Base-by-base conservation (phyloP, 148 eudicot genomes). In the Hydrangea macrophylla region DNA sequence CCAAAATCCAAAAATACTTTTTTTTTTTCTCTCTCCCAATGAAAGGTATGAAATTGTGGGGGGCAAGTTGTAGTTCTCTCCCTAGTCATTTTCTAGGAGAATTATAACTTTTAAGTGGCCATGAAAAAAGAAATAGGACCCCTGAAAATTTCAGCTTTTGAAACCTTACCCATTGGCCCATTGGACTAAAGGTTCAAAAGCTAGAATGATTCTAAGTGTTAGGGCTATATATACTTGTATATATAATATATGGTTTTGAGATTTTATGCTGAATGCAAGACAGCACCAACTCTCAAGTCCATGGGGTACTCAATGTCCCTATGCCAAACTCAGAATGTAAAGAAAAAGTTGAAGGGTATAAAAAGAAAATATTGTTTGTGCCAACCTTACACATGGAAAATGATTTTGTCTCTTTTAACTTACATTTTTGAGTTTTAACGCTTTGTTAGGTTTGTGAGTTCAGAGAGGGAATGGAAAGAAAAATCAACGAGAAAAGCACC, bases 1-100 rank as follows among this genome's bases (percentile, higher is more conserved):
- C 36, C 68, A 68, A 75, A 75, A 75, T 76, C 79, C 74, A 78
- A 78, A 60, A 58, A 22, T n/a, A 59, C 79, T 65, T 74, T 40
- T 58, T 35, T 35, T 71, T n/a, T n/a, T n/a, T n/a, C n/a, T 51
- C 32, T 22, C 67, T 63, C 76, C 45, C 74, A 37, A 62, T 53
- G 56, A 10, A 57, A 75, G 42, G 13, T 36, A n/a, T n/a, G n/a
- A n/a, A n/a, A n/a, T n/a, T n/a, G n/a, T n/a, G n/a, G n/a, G n/a
- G n/a, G n/a, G n/a, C 58, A 63, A 26, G 68, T 60, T 61, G 28
- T 25, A 22, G 37, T 36, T 28, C 65, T 54, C 44, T 54, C 5
- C 22, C 67, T 22, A 18, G 7, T 35, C 24, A n/a, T 17, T 37
- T 44, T 57, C 33, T 39, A 25, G 55, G 58, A 57, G 60, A 57